Conservation (phyloP, 2,329 filamentous ascomycete species). For the Scedosporium apiospermum region DNA sequence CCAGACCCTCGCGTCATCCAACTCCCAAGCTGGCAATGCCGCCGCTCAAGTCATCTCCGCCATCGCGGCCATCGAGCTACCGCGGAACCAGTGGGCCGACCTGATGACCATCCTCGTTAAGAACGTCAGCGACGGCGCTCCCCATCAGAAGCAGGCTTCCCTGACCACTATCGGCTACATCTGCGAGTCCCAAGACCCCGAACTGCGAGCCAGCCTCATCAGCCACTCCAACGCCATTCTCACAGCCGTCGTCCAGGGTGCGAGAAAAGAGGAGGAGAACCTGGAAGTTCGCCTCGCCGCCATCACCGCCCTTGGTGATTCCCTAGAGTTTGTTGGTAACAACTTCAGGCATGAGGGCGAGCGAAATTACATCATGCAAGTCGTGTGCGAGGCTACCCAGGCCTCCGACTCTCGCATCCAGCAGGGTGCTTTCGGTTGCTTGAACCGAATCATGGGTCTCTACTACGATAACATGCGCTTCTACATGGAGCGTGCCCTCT, state of each 20-base stretch:
- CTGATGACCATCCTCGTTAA: slow-evolving; percentile 82
- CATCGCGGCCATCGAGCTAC: slow-evolving; percentile 90
- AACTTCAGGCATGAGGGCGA: slow-evolving; percentile 99
- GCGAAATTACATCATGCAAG: slow-evolving; percentile 99
- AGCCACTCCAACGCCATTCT: slow-evolving; percentile 95
- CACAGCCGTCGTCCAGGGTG: slow-evolving; percentile 94
- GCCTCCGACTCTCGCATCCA: slow-evolving; percentile 85
- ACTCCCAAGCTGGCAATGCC: slow-evolving; percentile 75
- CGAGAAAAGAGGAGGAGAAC: slow-evolving; percentile 92
- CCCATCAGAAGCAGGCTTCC: slow-evolving; percentile 88
- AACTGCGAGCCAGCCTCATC: slow-evolving; percentile 71
- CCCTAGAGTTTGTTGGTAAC: slow-evolving; percentile 91
- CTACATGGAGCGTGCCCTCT: slow-evolving; percentile 99
- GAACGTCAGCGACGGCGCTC: slow-evolving; percentile 79
- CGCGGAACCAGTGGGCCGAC: slow-evolving; percentile 86
- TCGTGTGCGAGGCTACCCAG: slow-evolving; percentile 97
- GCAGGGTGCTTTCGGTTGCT: slow-evolving; percentile 89
- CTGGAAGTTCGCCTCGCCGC: slow-evolving; percentile 83
- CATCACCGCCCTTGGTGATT: slow-evolving; percentile 89
- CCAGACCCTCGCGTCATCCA: slow-evolving; percentile 71
- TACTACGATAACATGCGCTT: slow-evolving; percentile 99
- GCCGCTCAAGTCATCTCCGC: slow-evolving; percentile 92
- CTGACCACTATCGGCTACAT: slow-evolving; percentile 97
- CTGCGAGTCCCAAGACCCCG: slow-evolving; percentile 87
- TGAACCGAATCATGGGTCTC: slow-evolving; percentile 96